phyloP scores from a whole-genome alignment of 192 early-diverging fungal species.

The Coemansia sp. region DNA sequence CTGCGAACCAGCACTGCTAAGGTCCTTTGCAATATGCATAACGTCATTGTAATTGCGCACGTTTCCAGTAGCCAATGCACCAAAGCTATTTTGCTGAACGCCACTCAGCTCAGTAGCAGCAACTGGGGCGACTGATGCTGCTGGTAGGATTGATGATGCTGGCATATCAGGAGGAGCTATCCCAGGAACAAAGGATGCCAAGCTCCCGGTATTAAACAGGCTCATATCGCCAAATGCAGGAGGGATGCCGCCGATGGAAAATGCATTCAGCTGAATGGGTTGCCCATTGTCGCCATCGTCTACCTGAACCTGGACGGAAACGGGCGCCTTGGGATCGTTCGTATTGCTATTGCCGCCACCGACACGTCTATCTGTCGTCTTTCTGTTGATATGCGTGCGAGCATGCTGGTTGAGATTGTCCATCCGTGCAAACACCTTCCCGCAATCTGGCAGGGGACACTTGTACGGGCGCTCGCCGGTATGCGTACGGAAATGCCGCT shows the following conservation, averaged over 20 bases:
- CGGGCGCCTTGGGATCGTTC: conserved; percentile 5
- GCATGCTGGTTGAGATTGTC: conserved; percentile 72
- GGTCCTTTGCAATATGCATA: background rate
- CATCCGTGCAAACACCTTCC: conserved; percentile 74
- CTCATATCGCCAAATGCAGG: conserved; percentile 4
- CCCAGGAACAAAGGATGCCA: conserved; percentile 1
- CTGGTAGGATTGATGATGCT: background rate
- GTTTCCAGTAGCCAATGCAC: background rate
- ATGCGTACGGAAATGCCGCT: conserved; percentile 73
- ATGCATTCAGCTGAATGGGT: background rate
- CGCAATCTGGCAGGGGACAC: conserved; percentile 67
- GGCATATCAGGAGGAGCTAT: background rate
- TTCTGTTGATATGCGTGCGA: conserved; percentile 59
- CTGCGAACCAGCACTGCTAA: background rate
- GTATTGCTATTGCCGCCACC: background rate
- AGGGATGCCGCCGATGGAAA: background rate
- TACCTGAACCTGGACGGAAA: background rate
- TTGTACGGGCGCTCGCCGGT: conserved; percentile 78
- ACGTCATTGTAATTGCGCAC: background rate
- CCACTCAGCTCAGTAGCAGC: background rate
- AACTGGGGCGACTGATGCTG: background rate
- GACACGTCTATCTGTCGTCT: conserved; percentile 27
- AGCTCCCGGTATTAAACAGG: background rate
- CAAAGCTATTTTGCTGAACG: background rate
- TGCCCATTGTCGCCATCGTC: background rate